These are phyloP conservation scores for Nasturtium officinale DNA, from an alignment of 345 rosid genomes.

Conservation along the genomic window DNA sequence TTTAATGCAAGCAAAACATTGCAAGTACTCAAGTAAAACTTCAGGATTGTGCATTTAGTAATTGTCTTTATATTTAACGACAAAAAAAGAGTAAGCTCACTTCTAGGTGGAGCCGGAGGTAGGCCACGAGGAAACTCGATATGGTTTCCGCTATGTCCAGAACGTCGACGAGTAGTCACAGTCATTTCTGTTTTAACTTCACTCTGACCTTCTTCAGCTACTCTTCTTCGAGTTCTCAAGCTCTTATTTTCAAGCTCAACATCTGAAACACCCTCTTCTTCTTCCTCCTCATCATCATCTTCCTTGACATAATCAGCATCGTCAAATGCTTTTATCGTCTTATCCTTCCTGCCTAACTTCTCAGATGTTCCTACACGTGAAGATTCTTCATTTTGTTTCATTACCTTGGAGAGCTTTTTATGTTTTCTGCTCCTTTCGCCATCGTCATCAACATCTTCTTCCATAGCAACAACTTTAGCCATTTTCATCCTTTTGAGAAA, in stretches of 20 bases:
- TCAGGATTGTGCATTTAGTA: neutral
- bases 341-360: conserved; percentile 48
- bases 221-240: conserved; percentile 56
- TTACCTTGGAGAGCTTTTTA: conserved; percentile 57
- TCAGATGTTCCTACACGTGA: conserved; percentile 29
- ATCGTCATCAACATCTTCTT: conserved; percentile 61
- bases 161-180: conserved; percentile 81
- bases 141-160: conserved; percentile 48
- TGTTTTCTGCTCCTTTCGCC: conserved; percentile 63
- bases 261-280: conserved; percentile 48
- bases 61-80: neutral
- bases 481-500: conserved; percentile 75
- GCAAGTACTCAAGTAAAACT: neutral
- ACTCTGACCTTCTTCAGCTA: conserved; percentile 56
- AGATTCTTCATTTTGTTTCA: conserved; percentile 34
- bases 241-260: conserved; percentile 53
- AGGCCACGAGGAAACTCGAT: conserved; percentile 90
- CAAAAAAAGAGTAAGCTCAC: conserved; percentile 48
- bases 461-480: conserved; percentile 46
- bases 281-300: conserved; percentile 45
- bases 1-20: neutral
- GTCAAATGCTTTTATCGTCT: conserved; percentile 49
- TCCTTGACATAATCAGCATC: conserved; percentile 69
- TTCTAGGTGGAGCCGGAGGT: conserved; percentile 92
- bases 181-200: conserved; percentile 54